phyloP scores from a whole-genome alignment of 768 basidiomycete genomes.

The Termitomyces sp. region DNA sequence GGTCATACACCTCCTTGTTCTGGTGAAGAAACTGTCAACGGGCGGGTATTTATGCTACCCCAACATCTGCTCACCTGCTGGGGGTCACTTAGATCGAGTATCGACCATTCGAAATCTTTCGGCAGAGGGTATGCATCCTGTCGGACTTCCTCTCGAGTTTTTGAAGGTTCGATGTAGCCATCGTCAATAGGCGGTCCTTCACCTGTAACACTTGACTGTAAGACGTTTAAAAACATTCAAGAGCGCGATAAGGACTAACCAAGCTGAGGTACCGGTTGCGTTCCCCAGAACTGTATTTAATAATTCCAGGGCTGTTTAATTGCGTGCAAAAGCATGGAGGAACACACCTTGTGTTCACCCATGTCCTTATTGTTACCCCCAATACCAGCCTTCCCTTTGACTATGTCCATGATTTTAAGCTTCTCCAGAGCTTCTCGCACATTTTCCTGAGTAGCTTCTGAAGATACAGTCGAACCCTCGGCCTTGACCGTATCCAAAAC shows the following conservation, averaged over 20 bases:
- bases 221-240: neutral
- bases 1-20: constrained; percentile 89
- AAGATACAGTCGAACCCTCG: constrained; percentile 43
- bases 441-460: constrained; percentile 57
- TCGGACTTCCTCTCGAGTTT: constrained; percentile 72
- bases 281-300: constrained; percentile 87
- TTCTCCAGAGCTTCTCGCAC: constrained; percentile 70
- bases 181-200: constrained; percentile 67
- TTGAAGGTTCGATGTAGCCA: constrained; percentile 86
- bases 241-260: constrained; percentile 35
- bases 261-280: constrained; percentile 93
- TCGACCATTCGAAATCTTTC: constrained; percentile 90
- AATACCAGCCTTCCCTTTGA: constrained; percentile 76
- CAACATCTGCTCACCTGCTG: constrained; percentile 51
- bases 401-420: constrained; percentile 80
- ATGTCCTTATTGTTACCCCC: constrained; percentile 78
- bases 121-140: constrained; percentile 88
- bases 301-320: constrained; percentile 6
- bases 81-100: constrained; percentile 73
- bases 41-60: neutral
- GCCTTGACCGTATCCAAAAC: constrained; percentile 65
- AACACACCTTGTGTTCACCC: constrained; percentile 82
- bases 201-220: constrained; percentile 32
- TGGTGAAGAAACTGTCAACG: constrained; percentile 26
- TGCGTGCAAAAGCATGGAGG: neutral